A percentile compares a stretch with the other conserved stretches of the same genome.
phyloP scores from a whole-genome alignment of 106 monocot genomes.

The Cymbidium sinense region DNA sequence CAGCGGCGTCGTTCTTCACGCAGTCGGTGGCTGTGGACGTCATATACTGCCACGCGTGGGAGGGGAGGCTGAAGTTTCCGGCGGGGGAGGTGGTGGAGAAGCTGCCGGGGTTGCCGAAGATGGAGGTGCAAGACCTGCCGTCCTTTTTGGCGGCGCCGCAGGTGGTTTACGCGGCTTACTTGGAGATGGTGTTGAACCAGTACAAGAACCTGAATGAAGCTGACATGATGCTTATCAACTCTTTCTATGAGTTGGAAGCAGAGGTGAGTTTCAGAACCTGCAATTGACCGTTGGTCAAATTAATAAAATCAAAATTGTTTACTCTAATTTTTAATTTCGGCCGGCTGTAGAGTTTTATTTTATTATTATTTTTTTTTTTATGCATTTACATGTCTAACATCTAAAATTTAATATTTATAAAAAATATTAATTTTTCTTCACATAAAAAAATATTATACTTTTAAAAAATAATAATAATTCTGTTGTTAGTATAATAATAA shows the following conservation, averaged over 20 bases:
- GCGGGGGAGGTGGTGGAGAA: background rate
- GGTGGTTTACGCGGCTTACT: conserved; percentile 17
- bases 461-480: no score
- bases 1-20: conserved; percentile 44
- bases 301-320: no score
- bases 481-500: no score
- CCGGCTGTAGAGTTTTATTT: no score
- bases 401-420: no score
- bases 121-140: conserved; percentile 33
- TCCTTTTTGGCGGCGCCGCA: conserved; percentile 14
- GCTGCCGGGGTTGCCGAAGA: conserved; percentile 25
- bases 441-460: no score
- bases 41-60: conserved; percentile 25
- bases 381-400: no score
- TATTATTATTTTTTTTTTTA: no score
- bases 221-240: conserved; percentile 48
- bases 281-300: no score
- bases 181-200: conserved; percentile 29
- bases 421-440: no score
- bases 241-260: conserved; percentile 36
- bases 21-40: conserved; percentile 39
- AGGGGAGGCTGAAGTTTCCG: conserved; percentile 19
- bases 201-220: conserved; percentile 24
- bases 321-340: no score
- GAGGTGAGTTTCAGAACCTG: conserved; percentile 22